Percentiles rank a stretch among this genome's conserved stretches.
phyloP scores from a whole-genome alignment of 768 basidiomycete genomes.

The Mrakia frigida region DNA sequence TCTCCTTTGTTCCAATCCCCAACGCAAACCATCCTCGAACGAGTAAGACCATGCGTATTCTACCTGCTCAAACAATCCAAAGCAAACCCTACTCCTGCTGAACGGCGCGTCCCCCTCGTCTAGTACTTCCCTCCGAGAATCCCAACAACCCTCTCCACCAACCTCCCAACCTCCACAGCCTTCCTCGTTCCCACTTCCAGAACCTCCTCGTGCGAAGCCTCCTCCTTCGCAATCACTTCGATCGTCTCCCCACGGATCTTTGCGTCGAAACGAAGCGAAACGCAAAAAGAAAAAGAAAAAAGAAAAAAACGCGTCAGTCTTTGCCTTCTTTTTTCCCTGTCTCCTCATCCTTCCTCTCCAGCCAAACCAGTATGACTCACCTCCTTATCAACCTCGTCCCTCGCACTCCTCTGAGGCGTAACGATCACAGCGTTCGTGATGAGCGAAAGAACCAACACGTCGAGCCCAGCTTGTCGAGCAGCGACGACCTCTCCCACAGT shows the following conservation, averaged over 20 bases:
- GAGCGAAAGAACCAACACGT: slow-evolving; percentile 72
- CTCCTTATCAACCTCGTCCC: slow-evolving; percentile 71
- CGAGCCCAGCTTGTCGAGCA: slow-evolving; percentile 58
- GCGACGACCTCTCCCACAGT: slow-evolving; percentile 84
- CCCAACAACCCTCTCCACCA: slow-evolving; percentile 63
- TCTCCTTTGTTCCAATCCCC: too few relatives aligned
- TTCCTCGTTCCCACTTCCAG: slow-evolving; percentile 60
- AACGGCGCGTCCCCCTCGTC: not conserved
- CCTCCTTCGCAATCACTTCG: slow-evolving; percentile 40
- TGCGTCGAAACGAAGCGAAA: too few relatives aligned
- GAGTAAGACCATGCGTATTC: too few relatives aligned
- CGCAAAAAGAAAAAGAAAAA: too few relatives aligned
- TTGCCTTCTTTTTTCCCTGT: too few relatives aligned
- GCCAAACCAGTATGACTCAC: slow-evolving; percentile 51
- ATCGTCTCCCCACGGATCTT: too few relatives aligned
- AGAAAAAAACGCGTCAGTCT: too few relatives aligned
- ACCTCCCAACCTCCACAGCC: slow-evolving; percentile 62
- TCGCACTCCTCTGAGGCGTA: slow-evolving; percentile 59
- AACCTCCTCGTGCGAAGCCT: slow-evolving; percentile 68
- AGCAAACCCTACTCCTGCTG: too few relatives aligned
- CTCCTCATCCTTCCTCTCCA: slow-evolving; percentile 44
- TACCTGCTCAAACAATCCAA: too few relatives aligned
- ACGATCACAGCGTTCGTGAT: slow-evolving; percentile 82
- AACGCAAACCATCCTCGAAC: too few relatives aligned
- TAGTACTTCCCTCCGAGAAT: slow-evolving; percentile 1